These are phyloP conservation scores for Tympanopsis confertula DNA, from an alignment of 2,329 filamentous ascomycete genomes.

Conservation along the genomic window DNA sequence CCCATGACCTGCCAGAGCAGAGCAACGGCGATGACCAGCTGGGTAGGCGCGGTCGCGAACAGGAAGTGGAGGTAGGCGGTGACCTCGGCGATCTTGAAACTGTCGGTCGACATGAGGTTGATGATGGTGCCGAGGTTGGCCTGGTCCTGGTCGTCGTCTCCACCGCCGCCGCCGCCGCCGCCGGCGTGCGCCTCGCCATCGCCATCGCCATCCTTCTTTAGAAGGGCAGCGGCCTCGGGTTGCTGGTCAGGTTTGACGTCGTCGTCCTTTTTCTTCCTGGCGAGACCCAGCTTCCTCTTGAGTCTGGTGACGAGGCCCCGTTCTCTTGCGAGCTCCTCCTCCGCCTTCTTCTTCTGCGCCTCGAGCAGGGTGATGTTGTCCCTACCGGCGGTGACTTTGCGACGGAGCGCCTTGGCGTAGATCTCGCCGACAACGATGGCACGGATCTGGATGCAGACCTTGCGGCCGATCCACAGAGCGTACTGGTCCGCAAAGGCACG, in stretches of 20 bases:
- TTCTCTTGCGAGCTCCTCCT: slow-evolving; percentile 29
- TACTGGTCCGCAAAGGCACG: slow-evolving; percentile 77
- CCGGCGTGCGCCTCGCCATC: background rate
- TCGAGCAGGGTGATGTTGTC: slow-evolving; percentile 59
- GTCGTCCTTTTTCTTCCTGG: slow-evolving; percentile 36
- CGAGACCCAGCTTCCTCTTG: slow-evolving; percentile 47
- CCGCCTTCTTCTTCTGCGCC: slow-evolving; percentile 33
- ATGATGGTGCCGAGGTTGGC: slow-evolving; percentile 96
- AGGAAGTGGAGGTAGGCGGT: slow-evolving; percentile 92
- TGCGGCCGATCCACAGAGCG: slow-evolving; percentile 84
- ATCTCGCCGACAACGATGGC: slow-evolving; percentile 96
- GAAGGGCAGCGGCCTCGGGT: background rate
- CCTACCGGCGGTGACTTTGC: slow-evolving; percentile 70
- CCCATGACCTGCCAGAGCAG: slow-evolving; percentile 86
- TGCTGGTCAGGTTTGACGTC: slow-evolving; percentile 12
- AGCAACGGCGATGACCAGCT: slow-evolving; percentile 68
- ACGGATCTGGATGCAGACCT: slow-evolving; percentile 82
- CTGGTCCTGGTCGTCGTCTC: slow-evolving; percentile 48
- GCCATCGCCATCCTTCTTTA: too few species aligned
- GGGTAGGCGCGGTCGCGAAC: slow-evolving; percentile 82
- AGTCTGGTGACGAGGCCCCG: slow-evolving; percentile 31
- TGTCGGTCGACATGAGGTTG: slow-evolving; percentile 98
- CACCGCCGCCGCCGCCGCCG: slow-evolving; percentile 13
- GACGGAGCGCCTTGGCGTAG: slow-evolving; percentile 89
- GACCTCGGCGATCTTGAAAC: slow-evolving; percentile 93